Percentiles rank a stretch among this genome's conserved stretches.
These are phyloP conservation scores for Phylloporus rhodoxanthus DNA, from an alignment of 768 basidiomycete genomes.

Conservation along the genomic window DNA sequence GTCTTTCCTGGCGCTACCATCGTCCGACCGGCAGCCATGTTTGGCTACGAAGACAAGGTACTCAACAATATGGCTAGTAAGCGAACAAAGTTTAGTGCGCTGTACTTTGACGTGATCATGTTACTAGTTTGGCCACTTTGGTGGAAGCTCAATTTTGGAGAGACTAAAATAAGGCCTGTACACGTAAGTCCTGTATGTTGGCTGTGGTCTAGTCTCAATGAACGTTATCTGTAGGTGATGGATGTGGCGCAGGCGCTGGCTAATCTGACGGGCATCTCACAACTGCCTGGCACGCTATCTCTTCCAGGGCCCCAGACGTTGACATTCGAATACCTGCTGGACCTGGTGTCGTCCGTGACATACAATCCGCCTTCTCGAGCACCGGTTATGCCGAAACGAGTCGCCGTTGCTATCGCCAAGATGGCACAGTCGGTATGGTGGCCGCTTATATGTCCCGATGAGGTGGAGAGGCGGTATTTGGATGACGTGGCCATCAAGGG, in stretches of 20 bases:
- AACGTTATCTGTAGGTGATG: constrained; percentile 54
- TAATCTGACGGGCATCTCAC: constrained; percentile 64
- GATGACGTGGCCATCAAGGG: constrained; percentile 71
- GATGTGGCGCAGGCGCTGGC: constrained; percentile 90
- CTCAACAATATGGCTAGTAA: constrained; percentile 87
- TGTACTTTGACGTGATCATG: constrained; percentile 11
- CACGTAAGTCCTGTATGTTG: constrained; percentile 55
- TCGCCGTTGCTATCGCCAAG: constrained; percentile 61
- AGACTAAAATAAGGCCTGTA: constrained; percentile 84
- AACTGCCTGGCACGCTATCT: constrained; percentile 60
- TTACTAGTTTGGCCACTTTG: constrained; percentile 73
- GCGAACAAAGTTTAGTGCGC: constrained; percentile 26
- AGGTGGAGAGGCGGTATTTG: constrained; percentile 81
- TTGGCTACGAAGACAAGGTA: constrained; percentile 92
- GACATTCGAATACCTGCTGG: constrained; percentile 73
- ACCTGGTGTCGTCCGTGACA: constrained; percentile 77
- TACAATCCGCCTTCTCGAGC: constrained; percentile 65
- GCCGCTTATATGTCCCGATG: constrained; percentile 88
- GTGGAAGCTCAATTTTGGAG: constrained; percentile 88
- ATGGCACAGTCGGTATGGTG: constrained; percentile 74
- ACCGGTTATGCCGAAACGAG: constrained; percentile 67
- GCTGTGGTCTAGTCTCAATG: constrained; percentile 12
- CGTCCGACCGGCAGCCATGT: constrained; percentile 79
- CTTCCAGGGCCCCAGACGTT: constrained; percentile 88
- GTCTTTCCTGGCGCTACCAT: constrained; percentile 86